These are phyloP conservation scores for Calonectria fujianensis DNA, from an alignment of 2,329 filamentous ascomycete species.

Conservation along the genomic window DNA sequence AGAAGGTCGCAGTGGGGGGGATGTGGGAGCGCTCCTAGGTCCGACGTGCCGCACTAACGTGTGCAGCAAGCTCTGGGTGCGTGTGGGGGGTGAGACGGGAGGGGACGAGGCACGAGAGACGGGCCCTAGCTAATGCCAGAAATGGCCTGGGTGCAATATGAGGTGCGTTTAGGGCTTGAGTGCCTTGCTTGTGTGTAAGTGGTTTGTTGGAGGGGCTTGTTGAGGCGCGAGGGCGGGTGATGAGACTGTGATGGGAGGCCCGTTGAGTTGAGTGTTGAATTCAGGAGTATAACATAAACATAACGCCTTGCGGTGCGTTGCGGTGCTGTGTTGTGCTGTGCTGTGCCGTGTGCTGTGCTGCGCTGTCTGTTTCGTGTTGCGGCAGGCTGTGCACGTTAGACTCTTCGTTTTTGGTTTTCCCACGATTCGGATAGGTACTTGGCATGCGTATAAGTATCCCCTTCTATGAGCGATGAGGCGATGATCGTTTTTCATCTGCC, in stretches of 20 bases:
- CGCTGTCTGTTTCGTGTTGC: slow-evolving; percentile 35
- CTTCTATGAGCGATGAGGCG: slow-evolving; percentile 28
- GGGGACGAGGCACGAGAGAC: slow-evolving; percentile 22
- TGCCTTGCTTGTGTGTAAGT: slow-evolving; percentile 32
- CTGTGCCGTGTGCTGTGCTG: neutral
- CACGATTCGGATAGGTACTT: slow-evolving; percentile 40
- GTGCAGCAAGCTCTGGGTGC: slow-evolving; percentile 23
- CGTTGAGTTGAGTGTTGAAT: slow-evolving; percentile 30
- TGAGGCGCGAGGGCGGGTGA: slow-evolving; percentile 33
- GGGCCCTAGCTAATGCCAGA: slow-evolving; percentile 31
- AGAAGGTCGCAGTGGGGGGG: slow-evolving; percentile 30
- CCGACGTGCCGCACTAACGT: slow-evolving; percentile 39
- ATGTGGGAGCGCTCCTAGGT: slow-evolving; percentile 31
- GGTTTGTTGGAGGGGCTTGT: slow-evolving; percentile 35
- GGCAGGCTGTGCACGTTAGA: slow-evolving; percentile 35
- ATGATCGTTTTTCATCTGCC: slow-evolving; percentile 42
- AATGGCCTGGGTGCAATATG: slow-evolving; percentile 30
- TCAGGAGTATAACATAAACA: neutral
- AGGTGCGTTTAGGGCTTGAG: slow-evolving; percentile 36
- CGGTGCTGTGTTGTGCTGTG: neutral
- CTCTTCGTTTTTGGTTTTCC: slow-evolving; percentile 14
- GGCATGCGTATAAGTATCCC: slow-evolving; percentile 40
- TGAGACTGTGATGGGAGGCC: slow-evolving; percentile 15
- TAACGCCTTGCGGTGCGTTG: neutral
- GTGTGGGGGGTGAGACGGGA: slow-evolving; percentile 33